phyloP scores from a whole-genome alignment of 1,284 basidiomycete species.

The Sporisorium exsertum region DNA sequence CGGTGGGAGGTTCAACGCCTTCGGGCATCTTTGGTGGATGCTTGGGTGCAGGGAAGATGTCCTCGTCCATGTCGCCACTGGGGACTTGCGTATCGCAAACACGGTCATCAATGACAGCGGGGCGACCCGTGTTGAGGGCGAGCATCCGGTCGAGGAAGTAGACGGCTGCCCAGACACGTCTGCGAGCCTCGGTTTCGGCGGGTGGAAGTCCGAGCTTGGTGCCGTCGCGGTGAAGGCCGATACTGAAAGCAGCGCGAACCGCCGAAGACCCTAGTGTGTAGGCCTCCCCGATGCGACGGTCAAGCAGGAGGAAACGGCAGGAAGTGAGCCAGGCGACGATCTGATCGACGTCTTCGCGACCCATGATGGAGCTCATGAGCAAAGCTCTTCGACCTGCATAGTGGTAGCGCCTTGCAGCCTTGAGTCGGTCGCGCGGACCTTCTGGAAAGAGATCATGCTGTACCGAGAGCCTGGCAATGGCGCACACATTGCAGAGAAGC shows the following conservation, averaged over 20 bases:
- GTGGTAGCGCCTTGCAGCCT: slow-evolving; percentile 47
- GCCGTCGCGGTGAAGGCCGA: slow-evolving; percentile 66
- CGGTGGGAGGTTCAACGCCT: slow-evolving; percentile 49
- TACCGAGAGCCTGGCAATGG: slow-evolving; percentile 47
- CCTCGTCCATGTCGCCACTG: slow-evolving; percentile 43
- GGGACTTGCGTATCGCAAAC: slow-evolving; percentile 59
- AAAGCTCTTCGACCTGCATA: slow-evolving; percentile 52
- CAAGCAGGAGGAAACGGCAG: slow-evolving; percentile 60
- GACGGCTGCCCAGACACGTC: slow-evolving; percentile 60
- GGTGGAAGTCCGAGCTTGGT: slow-evolving; percentile 49
- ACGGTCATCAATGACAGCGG: slow-evolving; percentile 58
- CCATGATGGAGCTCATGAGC: slow-evolving; percentile 52
- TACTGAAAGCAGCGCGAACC: slow-evolving; percentile 53
- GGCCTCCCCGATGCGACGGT: slow-evolving; percentile 56
- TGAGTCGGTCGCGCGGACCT: slow-evolving; percentile 36
- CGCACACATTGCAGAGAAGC: slow-evolving; percentile 51
- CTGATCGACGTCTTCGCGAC: slow-evolving; percentile 57
- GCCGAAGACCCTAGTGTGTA: slow-evolving; percentile 54
- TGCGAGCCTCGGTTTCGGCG: slow-evolving; percentile 53
- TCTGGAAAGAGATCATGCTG: slow-evolving; percentile 39
- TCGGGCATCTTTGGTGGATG: slow-evolving; percentile 40
- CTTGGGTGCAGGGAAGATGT: slow-evolving; percentile 45
- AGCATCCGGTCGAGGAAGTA: slow-evolving; percentile 54
- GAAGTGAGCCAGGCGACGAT: slow-evolving; percentile 54
- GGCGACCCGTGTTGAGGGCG: slow-evolving; percentile 57